A percentile compares a stretch with the other conserved stretches of the same genome.
Evolutionary conservation across 495 filamentous ascomycete genomes (phyloP).

Genomic region (Pseudoneurospora amorphoporcata): DNA sequence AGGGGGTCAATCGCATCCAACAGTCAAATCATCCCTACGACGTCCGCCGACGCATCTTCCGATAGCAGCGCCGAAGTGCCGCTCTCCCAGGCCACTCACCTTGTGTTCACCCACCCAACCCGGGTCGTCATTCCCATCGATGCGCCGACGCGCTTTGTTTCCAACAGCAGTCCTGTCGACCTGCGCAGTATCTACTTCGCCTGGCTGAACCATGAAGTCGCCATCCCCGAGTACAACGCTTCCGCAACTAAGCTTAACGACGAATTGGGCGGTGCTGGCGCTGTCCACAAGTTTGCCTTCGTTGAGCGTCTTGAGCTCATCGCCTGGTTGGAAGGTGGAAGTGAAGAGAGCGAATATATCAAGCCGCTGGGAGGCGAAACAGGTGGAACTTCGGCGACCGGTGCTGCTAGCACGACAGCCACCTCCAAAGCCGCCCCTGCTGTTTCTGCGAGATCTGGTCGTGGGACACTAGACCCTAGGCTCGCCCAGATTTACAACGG

Average conservation of each 20-base stretch:
- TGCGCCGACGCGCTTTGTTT: slow-evolving; percentile 72
- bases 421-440: slow-evolving; percentile 42
- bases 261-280: slow-evolving; percentile 51
- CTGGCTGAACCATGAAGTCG: slow-evolving; percentile 81
- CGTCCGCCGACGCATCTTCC: slow-evolving; percentile 44
- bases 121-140: slow-evolving; percentile 62
- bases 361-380: slow-evolving; percentile 60
- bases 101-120: slow-evolving; percentile 59
- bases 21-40: slow-evolving; percentile 56
- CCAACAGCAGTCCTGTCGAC: slow-evolving; percentile 57
- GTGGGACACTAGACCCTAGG: slow-evolving; percentile 62
- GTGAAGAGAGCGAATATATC: slow-evolving; percentile 86
- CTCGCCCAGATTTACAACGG: slow-evolving; percentile 81
- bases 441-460: slow-evolving; percentile 39
- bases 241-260: slow-evolving; percentile 72
- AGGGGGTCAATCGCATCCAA: slow-evolving; percentile 65
- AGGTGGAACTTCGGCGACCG: slow-evolving; percentile 36
- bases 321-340: slow-evolving; percentile 81
- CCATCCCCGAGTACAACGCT: slow-evolving; percentile 81
- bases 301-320: slow-evolving; percentile 83
- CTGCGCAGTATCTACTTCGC: slow-evolving; percentile 91
- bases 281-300: slow-evolving; percentile 77
- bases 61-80: slow-evolving; percentile 27
- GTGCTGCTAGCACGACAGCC: slow-evolving; percentile 32
- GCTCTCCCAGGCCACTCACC: slow-evolving; percentile 68